Evolutionary conservation across 2,329 filamentous ascomycete species (phyloP).

Genomic region (Phialocephala sp.): DNA sequence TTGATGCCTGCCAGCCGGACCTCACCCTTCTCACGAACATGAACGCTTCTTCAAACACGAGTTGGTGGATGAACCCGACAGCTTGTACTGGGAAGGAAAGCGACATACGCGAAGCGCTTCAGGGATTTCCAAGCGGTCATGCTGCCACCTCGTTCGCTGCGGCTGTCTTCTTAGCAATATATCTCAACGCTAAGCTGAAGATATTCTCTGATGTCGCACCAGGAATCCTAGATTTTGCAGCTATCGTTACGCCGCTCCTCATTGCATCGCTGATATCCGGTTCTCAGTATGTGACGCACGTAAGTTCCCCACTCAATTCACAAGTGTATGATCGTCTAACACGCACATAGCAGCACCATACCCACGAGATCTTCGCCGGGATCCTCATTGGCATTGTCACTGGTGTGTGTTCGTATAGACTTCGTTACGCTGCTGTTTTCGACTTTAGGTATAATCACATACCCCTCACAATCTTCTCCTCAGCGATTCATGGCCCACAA

Average conservation of each 20-base stretch:
- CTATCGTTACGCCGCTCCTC: slow-evolving; percentile 67
- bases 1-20: slow-evolving; percentile 64
- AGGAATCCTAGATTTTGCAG: slow-evolving; percentile 72
- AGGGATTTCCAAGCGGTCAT: slow-evolving; percentile 75
- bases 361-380: slow-evolving; percentile 71
- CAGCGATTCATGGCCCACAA: background rate
- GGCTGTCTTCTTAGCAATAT: slow-evolving; percentile 71
- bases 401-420: slow-evolving; percentile 61
- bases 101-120: slow-evolving; percentile 57
- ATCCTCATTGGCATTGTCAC: slow-evolving; percentile 66
- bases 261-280: slow-evolving; percentile 67
- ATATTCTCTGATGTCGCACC: slow-evolving; percentile 74
- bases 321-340: slow-evolving; percentile 2
- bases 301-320: slow-evolving; percentile 18
- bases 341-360: slow-evolving; percentile 65
- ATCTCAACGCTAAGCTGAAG: slow-evolving; percentile 79
- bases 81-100: slow-evolving; percentile 66
- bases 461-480: slow-evolving; percentile 30
- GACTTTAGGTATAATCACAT: slow-evolving; percentile 64
- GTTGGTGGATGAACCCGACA: slow-evolving; percentile 62
- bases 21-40: background rate
- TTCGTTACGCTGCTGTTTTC: slow-evolving; percentile 69
- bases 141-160: slow-evolving; percentile 74
- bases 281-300: slow-evolving; percentile 63
- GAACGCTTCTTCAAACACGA: background rate